Base-by-base conservation (phyloP, 2,329 filamentous ascomycete genomes). In the Trichoderma sp. region DNA sequence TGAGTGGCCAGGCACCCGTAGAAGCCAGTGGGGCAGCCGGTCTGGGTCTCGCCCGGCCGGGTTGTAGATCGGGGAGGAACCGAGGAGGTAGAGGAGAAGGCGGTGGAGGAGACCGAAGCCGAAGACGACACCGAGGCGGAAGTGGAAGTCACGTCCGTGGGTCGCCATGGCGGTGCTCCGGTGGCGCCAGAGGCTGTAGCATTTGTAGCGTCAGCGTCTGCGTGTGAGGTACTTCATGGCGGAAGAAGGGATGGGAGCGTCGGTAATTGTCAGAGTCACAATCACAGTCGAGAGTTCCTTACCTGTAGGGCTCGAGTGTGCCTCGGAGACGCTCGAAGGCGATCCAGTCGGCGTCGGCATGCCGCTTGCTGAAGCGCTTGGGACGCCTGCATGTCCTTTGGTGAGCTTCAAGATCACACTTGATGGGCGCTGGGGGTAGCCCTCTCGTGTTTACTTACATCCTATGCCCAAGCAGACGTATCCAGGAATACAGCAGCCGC, bases 1-100 rank as follows among this genome's bases (percentile, higher is more conserved):
- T 93, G 92, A 66, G 88, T 88, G 2, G 94, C 94, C 2, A 89
- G 86, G 77, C 94, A 98, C 58, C 92, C 89, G 76, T 98, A 98
- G 81, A 93, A 98, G 2, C 93, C 93, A 0, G 89, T 93, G 0
- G 94, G 94, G 71, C 94, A 98, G 71, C 77, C 77, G 6, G 72
- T 72, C 64, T 78, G 77, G 12, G 76, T 77, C 26, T 57, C 56
- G 9, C 26, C 55, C 12, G 54, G 15, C 5, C 44, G 17, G 12
- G 15, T 24, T 14, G 44, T 54, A 21, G 55, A 54, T 17, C 19
- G 2, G n/a, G 41, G 59, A 10, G 60, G 28, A 24, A 41, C 21
- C 34, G 50, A 47, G 26, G 60, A 47, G 2, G 30, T 48, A 1
- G 43, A 58, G 5, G 45, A 50, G 43, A 54, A 44, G 24, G 41